Conservation (phyloP, 1,284 basidiomycete species). For the Laetiporus sulphureus region DNA sequence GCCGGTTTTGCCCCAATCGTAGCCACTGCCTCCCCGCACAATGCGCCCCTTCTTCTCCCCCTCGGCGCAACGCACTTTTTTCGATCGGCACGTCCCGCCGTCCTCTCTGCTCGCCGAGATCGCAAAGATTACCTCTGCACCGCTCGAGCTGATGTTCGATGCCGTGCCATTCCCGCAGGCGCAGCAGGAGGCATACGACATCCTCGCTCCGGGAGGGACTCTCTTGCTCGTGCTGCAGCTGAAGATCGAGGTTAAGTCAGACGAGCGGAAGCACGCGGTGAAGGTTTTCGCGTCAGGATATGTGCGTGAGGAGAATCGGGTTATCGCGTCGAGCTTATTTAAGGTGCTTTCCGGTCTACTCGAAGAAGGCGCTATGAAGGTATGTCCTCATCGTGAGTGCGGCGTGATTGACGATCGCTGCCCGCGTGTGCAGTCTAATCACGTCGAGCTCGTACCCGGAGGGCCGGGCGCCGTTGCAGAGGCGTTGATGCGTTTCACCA, state of each 20-base stretch:
- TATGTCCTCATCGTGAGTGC: constrained; percentile 6
- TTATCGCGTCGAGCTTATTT: constrained; percentile 7
- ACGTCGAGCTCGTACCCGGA: constrained; percentile 34
- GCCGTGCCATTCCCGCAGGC: constrained; percentile 14
- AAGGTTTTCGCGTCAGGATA: constrained; percentile 7
- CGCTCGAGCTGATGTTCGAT: constrained; percentile 35
- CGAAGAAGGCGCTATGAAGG: constrained; percentile 14
- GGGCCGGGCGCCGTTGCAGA: constrained; percentile 39
- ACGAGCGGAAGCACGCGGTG: constrained; percentile 6
- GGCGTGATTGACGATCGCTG: neutral
- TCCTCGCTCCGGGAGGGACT: constrained; percentile 22
- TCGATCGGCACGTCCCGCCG: constrained; percentile 33
- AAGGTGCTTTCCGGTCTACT: constrained; percentile 9
- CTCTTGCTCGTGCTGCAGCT: constrained; percentile 11
- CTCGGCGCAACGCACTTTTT: constrained; percentile 48
- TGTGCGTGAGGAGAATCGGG: constrained; percentile 4
- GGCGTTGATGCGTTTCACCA: constrained; percentile 36
- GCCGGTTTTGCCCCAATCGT: constrained; percentile 51
- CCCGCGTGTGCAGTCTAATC: constrained; percentile 17
- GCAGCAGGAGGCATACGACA: constrained; percentile 16
- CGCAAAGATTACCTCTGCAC: constrained; percentile 18
- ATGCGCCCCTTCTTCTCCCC: constrained; percentile 35
- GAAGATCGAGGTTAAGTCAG: constrained; percentile 1
- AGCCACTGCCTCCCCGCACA: constrained; percentile 40
- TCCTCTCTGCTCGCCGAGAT: constrained; percentile 19